Conservation (phyloP, 2,329 filamentous ascomycete genomes). For the Tolypocladium album region DNA sequence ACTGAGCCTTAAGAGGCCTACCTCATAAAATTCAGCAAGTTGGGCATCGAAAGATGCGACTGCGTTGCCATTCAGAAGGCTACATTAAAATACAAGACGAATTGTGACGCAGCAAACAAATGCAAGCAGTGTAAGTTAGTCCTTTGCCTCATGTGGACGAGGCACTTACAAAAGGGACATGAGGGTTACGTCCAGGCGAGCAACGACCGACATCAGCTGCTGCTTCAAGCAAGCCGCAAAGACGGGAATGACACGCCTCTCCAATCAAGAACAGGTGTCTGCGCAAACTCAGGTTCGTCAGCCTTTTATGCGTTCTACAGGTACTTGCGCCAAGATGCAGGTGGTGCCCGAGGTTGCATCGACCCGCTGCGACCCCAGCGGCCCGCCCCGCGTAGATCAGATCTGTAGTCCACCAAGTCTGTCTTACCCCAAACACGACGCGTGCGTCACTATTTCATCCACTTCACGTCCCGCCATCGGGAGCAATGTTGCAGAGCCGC, state of each 20-base stretch:
- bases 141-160: neutral
- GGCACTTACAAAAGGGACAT: neutral
- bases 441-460: neutral
- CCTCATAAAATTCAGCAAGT: too few relatives aligned
- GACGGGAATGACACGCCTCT: neutral
- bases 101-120: neutral
- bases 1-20: too few relatives aligned
- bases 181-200: too few relatives aligned
- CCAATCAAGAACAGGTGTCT: neutral
- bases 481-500: neutral
- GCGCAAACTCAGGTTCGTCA: neutral
- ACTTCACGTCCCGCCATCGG: neutral
- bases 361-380: neutral
- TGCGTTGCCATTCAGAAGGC: too few relatives aligned
- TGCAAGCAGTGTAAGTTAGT: neutral
- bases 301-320: neutral
- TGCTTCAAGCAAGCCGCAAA: neutral
- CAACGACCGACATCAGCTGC: neutral
- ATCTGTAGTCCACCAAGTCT: neutral
- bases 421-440: neutral
- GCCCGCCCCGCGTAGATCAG: neutral
- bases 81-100: too few relatives aligned
- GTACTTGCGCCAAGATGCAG: neutral
- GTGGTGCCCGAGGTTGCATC: neutral
- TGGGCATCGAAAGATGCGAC: too few relatives aligned